Base-by-base conservation (phyloP, 495 filamentous ascomycete species). In the Thermothielavioides terrestris region DNA sequence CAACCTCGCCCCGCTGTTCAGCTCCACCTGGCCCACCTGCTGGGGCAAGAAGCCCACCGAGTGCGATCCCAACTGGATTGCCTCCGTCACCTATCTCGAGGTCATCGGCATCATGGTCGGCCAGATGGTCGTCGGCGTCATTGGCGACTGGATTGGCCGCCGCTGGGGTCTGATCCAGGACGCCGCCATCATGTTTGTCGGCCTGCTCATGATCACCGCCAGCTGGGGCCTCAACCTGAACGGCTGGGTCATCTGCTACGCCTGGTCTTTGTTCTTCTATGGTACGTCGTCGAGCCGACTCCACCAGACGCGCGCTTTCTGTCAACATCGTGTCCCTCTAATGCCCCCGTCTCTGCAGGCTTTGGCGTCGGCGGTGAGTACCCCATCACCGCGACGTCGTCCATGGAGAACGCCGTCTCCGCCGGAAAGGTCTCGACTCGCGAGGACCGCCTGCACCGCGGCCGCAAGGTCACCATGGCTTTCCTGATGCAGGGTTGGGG, bases 401-500 rank as follows among this genome's bases (percentile, higher is more conserved):
- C 88, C 46, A 94, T 95, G 85, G 89, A 95, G 64, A 90, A 89
- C 58, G 84, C 87, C 11, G 81, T 90, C 32, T 80, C 84, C 17
- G 83, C 88, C 30, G 89, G 89, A 34, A 86, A 83, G 60, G 68
- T 95, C 30, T 95, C 89, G 8, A 91, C 88, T 50, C 82, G 80
- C 53, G 86, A 92, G 18, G 89, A 95, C 63, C 86, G 89, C 67
- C 77, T 94, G 37, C 89, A 95, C 74, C 87, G 89, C 65, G 89
- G 89, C 39, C 84, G 89, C 62, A 91, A 91, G 67, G 88, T 94
- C 60, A 92, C 88, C 42, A 84, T 80, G 65, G 89, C 89, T 27
- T 95, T 95, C 73, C 69, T 95, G 70, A 95, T 95, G 89, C 89
- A 95, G 64, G 89, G 89, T 39, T 95, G 89, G 89, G 89, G 89